These are phyloP conservation scores for Cyathus striatus DNA, from an alignment of 768 basidiomycete genomes.

Conservation along the genomic window DNA sequence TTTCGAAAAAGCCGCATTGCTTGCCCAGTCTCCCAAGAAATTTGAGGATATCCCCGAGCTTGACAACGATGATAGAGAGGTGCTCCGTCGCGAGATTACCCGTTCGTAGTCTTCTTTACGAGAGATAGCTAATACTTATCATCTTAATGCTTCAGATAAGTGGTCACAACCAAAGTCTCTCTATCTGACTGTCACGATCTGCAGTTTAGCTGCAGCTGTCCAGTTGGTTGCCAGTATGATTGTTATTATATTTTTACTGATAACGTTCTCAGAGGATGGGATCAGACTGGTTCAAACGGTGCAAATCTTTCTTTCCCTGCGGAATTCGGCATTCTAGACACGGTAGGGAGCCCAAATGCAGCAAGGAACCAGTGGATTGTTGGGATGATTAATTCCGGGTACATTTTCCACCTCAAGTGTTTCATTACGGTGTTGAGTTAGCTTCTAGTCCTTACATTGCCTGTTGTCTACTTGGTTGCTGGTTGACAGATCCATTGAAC, in stretches of 20 bases:
- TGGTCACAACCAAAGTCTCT: conserved; percentile 42
- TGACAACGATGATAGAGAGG: conserved; percentile 29
- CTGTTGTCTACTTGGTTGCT: conserved; percentile 37
- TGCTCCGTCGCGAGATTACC: conserved; percentile 41
- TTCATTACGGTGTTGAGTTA: too few species aligned
- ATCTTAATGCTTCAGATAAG: conserved; percentile 24
- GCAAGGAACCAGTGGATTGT: conserved; percentile 59
- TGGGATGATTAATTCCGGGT: conserved; percentile 64
- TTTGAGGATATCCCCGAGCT: conserved; percentile 37
- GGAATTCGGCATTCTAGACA: conserved; percentile 35
- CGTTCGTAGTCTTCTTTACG: conserved; percentile 21
- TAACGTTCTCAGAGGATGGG: conserved; percentile 41
- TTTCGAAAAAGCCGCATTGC: conserved; percentile 66
- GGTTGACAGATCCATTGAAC: conserved; percentile 57
- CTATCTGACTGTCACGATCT: conserved; percentile 40
- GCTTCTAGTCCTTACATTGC: conserved; percentile 48
- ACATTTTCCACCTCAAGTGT: too few species aligned
- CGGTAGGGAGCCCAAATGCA: conserved; percentile 18
- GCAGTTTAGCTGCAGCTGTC: conserved; percentile 76
- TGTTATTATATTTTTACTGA: neutral
- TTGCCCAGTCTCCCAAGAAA: conserved; percentile 61
- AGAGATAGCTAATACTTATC: neutral
- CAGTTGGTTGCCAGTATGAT: conserved; percentile 38
- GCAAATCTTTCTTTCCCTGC: conserved; percentile 57
- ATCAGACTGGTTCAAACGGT: conserved; percentile 61